Evolutionary conservation across 441 rosid species (phyloP), one percentile per base, ranked within the genome.

Genomic region (Macaranga tanarius): DNA sequence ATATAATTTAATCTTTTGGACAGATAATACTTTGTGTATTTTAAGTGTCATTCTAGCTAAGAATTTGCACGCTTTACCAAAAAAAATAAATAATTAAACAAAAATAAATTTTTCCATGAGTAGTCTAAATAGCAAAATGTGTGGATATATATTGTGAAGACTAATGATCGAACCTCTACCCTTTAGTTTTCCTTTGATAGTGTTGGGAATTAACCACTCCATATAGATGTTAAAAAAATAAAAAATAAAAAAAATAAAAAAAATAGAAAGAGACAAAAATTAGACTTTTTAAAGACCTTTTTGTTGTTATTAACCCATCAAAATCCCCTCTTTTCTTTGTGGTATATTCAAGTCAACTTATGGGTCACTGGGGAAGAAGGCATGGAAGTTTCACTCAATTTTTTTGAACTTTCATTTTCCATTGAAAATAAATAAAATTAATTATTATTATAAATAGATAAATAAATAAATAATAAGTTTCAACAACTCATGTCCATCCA

Each of bases 371-470:
- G 6, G 22, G 75, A 63, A 75, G 70, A 64, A 45, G 28, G 73
- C 82, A 54, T 63, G 80, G 73, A 79, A 79, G 83, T 71, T 81
- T 79, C 85, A 55, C n/a, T 23, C 15, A 8, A 15, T 19, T 58
- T 19, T 58, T n/a, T 74, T 62, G 25, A 60, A 38, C 64, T 73
- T 71, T 70, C 68, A 38, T 34, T 67, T 28, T 82, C 77, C 13
- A 12, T n/a, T 52, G 13, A 44, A 20, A 23, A 4, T 25, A 22
- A 55, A 54, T 7, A 40, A 19, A n/a, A 2, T 54, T 54, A 20
- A 52, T 17, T 38, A 31, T 34, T 34, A 34, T 34, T 34, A 34
- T 4, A 34, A 34, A 34, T 34, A 34, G 38, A 34, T 34, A 34
- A 4, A 5, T 12, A 10, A 11, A 7, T 57, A 17, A 5, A 15